Base-by-base conservation (phyloP, 1,284 basidiomycete genomes). In the Lignosus rhinocerotis region DNA sequence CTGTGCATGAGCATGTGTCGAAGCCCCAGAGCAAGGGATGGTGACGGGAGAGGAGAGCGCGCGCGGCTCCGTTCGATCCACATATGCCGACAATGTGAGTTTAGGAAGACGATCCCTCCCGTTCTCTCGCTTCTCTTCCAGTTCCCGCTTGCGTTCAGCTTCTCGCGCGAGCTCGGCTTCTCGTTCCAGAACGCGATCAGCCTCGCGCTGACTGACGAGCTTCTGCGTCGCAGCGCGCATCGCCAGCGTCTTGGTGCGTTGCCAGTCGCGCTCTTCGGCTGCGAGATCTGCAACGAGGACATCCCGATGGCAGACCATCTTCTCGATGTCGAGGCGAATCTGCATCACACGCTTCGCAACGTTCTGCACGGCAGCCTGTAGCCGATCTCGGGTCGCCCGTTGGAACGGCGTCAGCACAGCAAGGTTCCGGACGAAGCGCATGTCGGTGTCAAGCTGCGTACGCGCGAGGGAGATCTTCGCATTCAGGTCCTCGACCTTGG, bases 351-450 rank as follows among this genome's bases (percentile, higher is more conserved):
- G 82, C 65, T 82, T 85, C 8, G 90, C 83, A 4, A 90, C 76
- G n/a, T 75, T 77, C 61, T 88, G 85, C 16, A 94, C 77, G 5
- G 86, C 79, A 31, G 75, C 66, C 30, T 85, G 76, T 36, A 98
- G 80, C 46, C 88, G 82, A 61, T 93, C 91, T 46, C 93, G 85
- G 2, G 94, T 95, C 6, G 87, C 78, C 53, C 84, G 84, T 68
- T 90, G 92, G 72, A 98, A 96, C 2, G 96, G 94, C 8, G 93
- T 90, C 48, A 97, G 78, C 51, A 91, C 84, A 1, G 87, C 88
- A n/a, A 97, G 80, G 67, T 95, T 96, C 43, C 90, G 86, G 17
- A 90, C 85, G 41, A 90, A 75, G 30, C 90, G 85, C 68, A 95
- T 76, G 64, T 90, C 84, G 12, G 82, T 75, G 48, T 90, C 84